Percentiles rank a stretch among this genome's conserved stretches.
Evolutionary conservation across 2,329 filamentous ascomycete species (phyloP).

Genomic region (Zelopaecilomyces penicillatus): DNA sequence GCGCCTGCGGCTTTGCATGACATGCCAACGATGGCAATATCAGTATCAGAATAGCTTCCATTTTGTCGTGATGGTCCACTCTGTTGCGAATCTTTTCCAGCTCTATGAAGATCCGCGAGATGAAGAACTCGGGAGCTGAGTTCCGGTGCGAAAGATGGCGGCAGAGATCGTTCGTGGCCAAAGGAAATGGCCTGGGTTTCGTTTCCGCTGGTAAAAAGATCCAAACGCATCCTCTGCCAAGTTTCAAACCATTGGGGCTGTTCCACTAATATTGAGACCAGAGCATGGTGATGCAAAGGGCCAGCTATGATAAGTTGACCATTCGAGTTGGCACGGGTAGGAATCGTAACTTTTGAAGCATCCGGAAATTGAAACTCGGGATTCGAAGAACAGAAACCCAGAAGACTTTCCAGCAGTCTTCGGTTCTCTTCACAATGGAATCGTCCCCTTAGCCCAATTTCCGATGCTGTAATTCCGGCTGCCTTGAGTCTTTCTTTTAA

Average conservation of each 20-base stretch:
- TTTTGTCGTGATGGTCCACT: not conserved
- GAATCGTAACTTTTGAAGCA: constrained; percentile 17
- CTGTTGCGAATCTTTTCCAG: not conserved
- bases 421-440: constrained; percentile 1
- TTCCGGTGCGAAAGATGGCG: constrained; percentile 20
- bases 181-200: constrained; percentile 21
- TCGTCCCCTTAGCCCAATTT: not conserved
- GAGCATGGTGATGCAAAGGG: constrained; percentile 20
- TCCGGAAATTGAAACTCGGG: constrained; percentile 24
- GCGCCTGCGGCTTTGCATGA: constrained; percentile 28
- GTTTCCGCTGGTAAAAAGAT: constrained; percentile 1
- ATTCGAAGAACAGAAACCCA: constrained; percentile 17
- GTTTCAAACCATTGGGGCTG: constrained; percentile 26
- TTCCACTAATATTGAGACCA: constrained; percentile 25
- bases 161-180: constrained; percentile 28
- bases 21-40: constrained; percentile 31
- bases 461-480: not conserved
- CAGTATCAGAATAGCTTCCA: not conserved
- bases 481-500: constrained; percentile 12
- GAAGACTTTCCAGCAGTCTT: not conserved
- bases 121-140: constrained; percentile 15
- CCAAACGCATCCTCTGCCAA: constrained; percentile 13
- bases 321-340: constrained; percentile 9
- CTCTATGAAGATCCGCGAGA: not conserved
- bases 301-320: constrained; percentile 13